A percentile compares a stretch with the other conserved stretches of the same genome.
Conservation (phyloP, 768 basidiomycete genomes). For the Rhizopogon rudus region DNA sequence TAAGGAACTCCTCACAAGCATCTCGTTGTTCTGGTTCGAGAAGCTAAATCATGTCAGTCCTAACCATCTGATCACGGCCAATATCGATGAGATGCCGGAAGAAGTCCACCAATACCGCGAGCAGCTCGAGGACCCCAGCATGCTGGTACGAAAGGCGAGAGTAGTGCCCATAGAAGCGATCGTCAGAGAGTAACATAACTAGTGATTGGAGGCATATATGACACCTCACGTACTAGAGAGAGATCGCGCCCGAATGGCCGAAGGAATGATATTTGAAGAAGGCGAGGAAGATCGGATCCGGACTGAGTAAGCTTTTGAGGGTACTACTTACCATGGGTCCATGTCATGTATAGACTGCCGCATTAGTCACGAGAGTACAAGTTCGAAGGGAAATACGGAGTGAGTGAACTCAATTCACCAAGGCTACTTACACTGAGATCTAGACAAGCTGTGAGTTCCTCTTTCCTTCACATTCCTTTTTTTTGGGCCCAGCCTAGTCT, state of each 20-base stretch:
- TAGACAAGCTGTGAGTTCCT: too few relatives aligned
- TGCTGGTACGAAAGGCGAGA: constrained; percentile 88
- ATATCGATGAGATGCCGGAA: constrained; percentile 77
- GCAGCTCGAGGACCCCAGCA: constrained; percentile 77
- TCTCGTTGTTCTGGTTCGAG: constrained; percentile 95
- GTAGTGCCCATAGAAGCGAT: constrained; percentile 93
- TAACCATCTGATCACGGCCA: constrained; percentile 81
- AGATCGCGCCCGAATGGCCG: constrained; percentile 18
- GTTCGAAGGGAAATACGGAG: too few relatives aligned
- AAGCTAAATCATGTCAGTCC: constrained; percentile 75
- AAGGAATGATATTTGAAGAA: constrained; percentile 16
- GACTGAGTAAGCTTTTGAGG: neutral
- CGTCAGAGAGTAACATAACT: constrained; percentile 91
- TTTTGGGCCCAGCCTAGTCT: too few relatives aligned
- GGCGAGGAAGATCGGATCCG: neutral
- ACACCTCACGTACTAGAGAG: constrained; percentile 21
- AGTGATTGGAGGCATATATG: constrained; percentile 44
- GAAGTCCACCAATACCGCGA: constrained; percentile 70
- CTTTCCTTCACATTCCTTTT: too few relatives aligned
- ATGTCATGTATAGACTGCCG: too few relatives aligned
- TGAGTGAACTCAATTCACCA: too few relatives aligned
- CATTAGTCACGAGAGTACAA: too few relatives aligned
- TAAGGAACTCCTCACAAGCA: constrained; percentile 85
- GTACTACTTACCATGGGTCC: too few relatives aligned
- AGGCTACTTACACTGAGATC: too few relatives aligned